These are phyloP conservation scores for Eimeria necatrix DNA, from an alignment of 169 alveolate genomes.

Conservation along the genomic window DNA sequence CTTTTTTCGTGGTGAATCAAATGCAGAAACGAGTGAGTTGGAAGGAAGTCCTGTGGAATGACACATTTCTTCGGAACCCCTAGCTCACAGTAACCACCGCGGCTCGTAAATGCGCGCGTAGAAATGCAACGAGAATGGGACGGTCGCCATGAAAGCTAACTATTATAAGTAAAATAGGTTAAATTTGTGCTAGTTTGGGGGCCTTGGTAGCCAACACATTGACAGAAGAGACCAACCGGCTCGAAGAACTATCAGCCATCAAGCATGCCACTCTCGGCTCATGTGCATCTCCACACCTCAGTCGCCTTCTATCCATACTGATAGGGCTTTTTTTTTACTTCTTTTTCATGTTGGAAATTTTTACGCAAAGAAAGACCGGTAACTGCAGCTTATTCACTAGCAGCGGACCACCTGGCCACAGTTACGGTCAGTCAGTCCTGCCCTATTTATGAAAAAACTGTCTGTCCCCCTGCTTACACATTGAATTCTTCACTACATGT, in stretches of 20 bases:
- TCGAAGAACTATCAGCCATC: slow-evolving; percentile 49
- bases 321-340: not conserved
- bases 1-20: too few relatives aligned
- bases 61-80: not conserved
- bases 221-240: not conserved
- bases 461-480: too few relatives aligned
- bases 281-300: slow-evolving; percentile 4
- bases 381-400: not conserved
- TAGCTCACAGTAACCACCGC: slow-evolving; percentile 26
- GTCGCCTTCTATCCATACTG: slow-evolving; percentile 13
- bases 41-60: too few relatives aligned
- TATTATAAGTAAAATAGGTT: not conserved
- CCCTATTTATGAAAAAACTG: not conserved
- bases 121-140: not conserved
- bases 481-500: too few relatives aligned
- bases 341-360: not conserved
- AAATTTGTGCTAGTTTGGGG: not conserved
- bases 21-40: too few relatives aligned
- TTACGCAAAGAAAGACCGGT: not conserved
- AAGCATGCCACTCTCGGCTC: slow-evolving; percentile 28
- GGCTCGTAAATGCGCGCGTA: not conserved
- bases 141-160: not conserved
- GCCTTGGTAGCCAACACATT: slow-evolving; percentile 3
- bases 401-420: slow-evolving; percentile 56
- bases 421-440: slow-evolving; percentile 1